phyloP scores from a whole-genome alignment of 2,329 filamentous ascomycete species.

The Penicillium sp. region DNA sequence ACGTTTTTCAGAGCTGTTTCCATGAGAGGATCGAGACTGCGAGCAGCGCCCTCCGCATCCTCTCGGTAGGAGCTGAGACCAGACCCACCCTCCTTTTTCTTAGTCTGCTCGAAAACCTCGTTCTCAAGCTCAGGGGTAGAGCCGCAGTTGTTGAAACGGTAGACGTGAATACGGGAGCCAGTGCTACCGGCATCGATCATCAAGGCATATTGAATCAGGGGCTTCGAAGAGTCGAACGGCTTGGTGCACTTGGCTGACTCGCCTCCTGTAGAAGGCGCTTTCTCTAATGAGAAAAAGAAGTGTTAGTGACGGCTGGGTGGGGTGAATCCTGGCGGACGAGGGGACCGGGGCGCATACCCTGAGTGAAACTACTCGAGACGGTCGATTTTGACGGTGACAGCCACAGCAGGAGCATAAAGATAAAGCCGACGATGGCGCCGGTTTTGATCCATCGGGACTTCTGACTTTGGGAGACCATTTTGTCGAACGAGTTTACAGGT shows the following conservation, averaged over 20 bases:
- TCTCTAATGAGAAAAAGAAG: conserved; percentile 14
- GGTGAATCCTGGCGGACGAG: not conserved
- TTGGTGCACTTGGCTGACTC: conserved; percentile 70
- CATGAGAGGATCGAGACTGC: conserved; percentile 82
- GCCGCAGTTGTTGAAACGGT: conserved; percentile 98
- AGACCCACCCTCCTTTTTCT: conserved; percentile 71
- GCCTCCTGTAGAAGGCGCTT: conserved; percentile 38
- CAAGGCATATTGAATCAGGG: conserved; percentile 91
- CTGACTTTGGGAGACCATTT: conserved; percentile 56
- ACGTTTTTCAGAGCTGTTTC: conserved; percentile 77
- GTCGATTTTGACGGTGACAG: conserved; percentile 40
- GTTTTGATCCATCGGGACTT: conserved; percentile 57
- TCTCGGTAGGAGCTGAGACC: conserved; percentile 79
- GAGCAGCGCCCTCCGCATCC: conserved; percentile 81
- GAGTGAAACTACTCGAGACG: conserved; percentile 15
- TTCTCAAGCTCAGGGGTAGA: conserved; percentile 87
- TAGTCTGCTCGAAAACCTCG: conserved; percentile 90
- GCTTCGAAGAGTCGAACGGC: conserved; percentile 80
- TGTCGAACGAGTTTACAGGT: conserved; percentile 34
- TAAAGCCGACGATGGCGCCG: conserved; percentile 53
- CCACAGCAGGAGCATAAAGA: conserved; percentile 54
- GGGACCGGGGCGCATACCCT: conserved; percentile 15
- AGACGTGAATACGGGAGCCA: conserved; percentile 95
- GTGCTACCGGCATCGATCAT: conserved; percentile 99
- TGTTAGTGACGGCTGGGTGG: conserved; percentile 4